phyloP scores from a whole-genome alignment of 2,329 filamentous ascomycete genomes.

The Alternaria longipes region DNA sequence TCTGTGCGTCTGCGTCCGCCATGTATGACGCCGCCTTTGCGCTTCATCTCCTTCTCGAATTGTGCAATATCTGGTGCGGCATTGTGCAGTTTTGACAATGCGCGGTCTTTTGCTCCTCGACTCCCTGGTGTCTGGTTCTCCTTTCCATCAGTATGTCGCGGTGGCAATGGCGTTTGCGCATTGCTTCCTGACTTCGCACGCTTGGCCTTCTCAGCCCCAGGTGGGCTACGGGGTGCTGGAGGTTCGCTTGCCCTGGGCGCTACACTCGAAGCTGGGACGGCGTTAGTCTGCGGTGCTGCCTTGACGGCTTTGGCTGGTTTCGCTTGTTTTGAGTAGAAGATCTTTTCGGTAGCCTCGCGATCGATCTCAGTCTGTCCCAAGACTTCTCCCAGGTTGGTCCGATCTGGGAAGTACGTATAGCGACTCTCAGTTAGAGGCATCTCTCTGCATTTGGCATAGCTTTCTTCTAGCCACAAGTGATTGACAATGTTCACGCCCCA shows the following conservation, averaged over 20 bases:
- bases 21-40: conserved; percentile 72
- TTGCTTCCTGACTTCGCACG: conserved; percentile 37
- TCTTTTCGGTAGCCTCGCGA: conserved; percentile 73
- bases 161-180: conserved; percentile 63
- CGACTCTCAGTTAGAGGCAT: conserved; percentile 76
- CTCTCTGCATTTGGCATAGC: conserved; percentile 86
- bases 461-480: conserved; percentile 97
- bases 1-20: conserved; percentile 55
- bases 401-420: conserved; percentile 85
- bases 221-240: conserved; percentile 15
- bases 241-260: conserved; percentile 26
- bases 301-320: conserved; percentile 37
- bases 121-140: conserved; percentile 87
- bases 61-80: conserved; percentile 85
- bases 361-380: conserved; percentile 90
- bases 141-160: conserved; percentile 63
- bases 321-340: conserved; percentile 62
- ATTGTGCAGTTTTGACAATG: conserved; percentile 77
- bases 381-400: conserved; percentile 92
- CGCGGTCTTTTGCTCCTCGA: conserved; percentile 88
- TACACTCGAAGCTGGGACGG: conserved; percentile 32
- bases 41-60: conserved; percentile 93
- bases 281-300: conserved; percentile 25
- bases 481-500: conserved; percentile 93
- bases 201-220: conserved; percentile 35